phyloP scores from a whole-genome alignment of 73 alveolate genomes.

The Paramecium caudatum region DNA sequence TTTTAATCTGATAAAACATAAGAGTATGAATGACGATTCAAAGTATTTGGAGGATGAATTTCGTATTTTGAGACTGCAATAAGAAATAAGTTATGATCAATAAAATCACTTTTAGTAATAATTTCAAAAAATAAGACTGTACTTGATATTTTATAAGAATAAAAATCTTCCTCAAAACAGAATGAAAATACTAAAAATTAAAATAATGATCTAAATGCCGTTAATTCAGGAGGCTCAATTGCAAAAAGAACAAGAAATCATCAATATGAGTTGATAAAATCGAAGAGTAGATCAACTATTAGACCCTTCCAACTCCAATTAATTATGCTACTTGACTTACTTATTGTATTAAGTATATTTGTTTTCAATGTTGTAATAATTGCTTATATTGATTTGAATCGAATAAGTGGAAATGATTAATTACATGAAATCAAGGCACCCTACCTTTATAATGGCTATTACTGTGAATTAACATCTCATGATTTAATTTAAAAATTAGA shows the following conservation, averaged over 20 bases:
- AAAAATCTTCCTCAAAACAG: neutral
- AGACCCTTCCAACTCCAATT: neutral
- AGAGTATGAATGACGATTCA: slow-evolving; percentile 36
- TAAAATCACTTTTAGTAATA: neutral
- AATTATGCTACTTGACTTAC: neutral
- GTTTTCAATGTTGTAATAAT: neutral
- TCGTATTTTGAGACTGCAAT: neutral
- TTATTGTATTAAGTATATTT: neutral
- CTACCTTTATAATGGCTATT: neutral
- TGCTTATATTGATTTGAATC: neutral
- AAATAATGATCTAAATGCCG: neutral
- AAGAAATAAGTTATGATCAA: slow-evolving; percentile 1
- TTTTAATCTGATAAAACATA: slow-evolving; percentile 9
- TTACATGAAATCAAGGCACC: slow-evolving; percentile 2
- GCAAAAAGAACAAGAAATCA: slow-evolving; percentile 32
- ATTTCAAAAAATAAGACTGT: slow-evolving; percentile 15
- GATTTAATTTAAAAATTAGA: neutral
- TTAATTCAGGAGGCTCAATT: slow-evolving; percentile 8
- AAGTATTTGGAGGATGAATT: slow-evolving; percentile 23
- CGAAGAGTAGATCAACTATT: neutral
- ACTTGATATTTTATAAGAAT: neutral
- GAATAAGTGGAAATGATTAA: neutral
- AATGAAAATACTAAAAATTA: neutral
- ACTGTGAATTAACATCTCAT: slow-evolving; percentile 43
- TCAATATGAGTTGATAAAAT: neutral